These are phyloP conservation scores for Metschnikowia koreensis DNA, from an alignment of 805 yeast species.

Conservation along the genomic window DNA sequence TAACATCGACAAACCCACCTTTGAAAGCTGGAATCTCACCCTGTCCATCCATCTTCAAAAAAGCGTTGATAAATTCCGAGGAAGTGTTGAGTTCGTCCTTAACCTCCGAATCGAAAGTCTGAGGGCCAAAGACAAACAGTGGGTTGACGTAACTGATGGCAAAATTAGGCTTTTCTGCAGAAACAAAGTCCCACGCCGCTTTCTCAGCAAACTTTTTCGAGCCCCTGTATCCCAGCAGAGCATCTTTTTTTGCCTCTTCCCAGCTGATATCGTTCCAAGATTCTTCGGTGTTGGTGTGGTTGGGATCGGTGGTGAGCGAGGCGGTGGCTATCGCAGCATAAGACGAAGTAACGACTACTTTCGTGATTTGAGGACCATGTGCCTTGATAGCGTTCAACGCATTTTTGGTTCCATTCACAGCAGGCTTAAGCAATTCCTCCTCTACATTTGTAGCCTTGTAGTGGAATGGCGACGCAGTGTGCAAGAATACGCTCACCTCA, in stretches of 20 bases:
- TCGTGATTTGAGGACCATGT: slow-evolving; percentile 10
- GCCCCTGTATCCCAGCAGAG: slow-evolving; percentile 5
- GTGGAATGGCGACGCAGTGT: slow-evolving; percentile 60
- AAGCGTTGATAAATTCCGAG: slow-evolving; percentile 41
- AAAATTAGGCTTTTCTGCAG: slow-evolving; percentile 31
- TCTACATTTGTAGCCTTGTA: slow-evolving; percentile 45
- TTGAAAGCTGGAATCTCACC: slow-evolving; percentile 19
- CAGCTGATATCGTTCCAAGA: slow-evolving; percentile 53
- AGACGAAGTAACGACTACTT: slow-evolving; percentile 14
- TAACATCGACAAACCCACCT: slow-evolving; percentile 25
- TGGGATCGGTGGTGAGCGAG: slow-evolving; percentile 2
- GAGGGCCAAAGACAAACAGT: slow-evolving; percentile 27
- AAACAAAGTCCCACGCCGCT: slow-evolving; percentile 31
- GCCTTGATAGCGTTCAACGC: slow-evolving; percentile 14
- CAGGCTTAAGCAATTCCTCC: slow-evolving; percentile 54
- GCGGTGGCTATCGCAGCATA: slow-evolving; percentile 14
- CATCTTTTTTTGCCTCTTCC: slow-evolving; percentile 32
- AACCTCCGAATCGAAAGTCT: slow-evolving; percentile 26
- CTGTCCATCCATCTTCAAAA: slow-evolving; percentile 28
- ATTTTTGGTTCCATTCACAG: slow-evolving; percentile 30
- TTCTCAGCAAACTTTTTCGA: slow-evolving; percentile 25
- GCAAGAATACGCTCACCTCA: slow-evolving; percentile 54
- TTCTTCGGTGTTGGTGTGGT: slow-evolving; percentile 2
- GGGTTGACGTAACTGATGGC: slow-evolving; percentile 34
- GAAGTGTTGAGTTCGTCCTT: slow-evolving; percentile 36